Evolutionary conservation across 208 protist species (phyloP), one percentile per base, ranked within the genome.

Genomic region (Wallacemonas sp.): DNA sequence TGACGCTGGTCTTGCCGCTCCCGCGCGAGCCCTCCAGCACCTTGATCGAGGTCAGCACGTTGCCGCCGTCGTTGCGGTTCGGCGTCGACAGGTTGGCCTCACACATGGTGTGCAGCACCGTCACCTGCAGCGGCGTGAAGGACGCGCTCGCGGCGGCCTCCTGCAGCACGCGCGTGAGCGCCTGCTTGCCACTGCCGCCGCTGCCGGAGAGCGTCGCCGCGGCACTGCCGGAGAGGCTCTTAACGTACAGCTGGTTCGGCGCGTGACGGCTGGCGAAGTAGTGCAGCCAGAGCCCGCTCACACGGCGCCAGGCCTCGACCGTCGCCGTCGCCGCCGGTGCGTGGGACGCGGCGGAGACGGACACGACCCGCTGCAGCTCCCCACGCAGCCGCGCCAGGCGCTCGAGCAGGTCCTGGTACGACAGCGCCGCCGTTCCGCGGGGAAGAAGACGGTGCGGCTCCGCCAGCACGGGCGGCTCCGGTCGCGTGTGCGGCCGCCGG

Each of bases 1-100:
- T 74, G 7, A 93, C 65, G 31, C 82, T 75, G 2, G 89, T 90
- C 61, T 92, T 92, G 16, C 89, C 89, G 48, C 84, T 91, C 18
- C 89, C 89, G 1, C 77, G 77, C 45, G 74, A 67, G 8, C 89
- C 89, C 22, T 84, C 77, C 29, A 88, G 68, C 26, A 78, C 63
- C 32, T 72, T 70, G 44, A 94, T 68, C 10, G 52, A 70, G 8
- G 65, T 48, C n/a, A 62, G 74, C 16, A 48, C 69, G 16, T 41
- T 12, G 31, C 45, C 22, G 50, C 46, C 59, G 22, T 33, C 25
- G 46, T 50, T 23, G 20, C 28, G 52, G 33, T 31, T 48, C 42
- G 39, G 62, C 54, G 66, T 52, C 0, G 59, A 23, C 23, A 50
- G 55, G 65, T 49, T 68, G 29, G 62, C 62, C 14, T 64, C 62